These are phyloP conservation scores for Yarrowia osloensis DNA, from an alignment of 805 yeast genomes.

Conservation along the genomic window DNA sequence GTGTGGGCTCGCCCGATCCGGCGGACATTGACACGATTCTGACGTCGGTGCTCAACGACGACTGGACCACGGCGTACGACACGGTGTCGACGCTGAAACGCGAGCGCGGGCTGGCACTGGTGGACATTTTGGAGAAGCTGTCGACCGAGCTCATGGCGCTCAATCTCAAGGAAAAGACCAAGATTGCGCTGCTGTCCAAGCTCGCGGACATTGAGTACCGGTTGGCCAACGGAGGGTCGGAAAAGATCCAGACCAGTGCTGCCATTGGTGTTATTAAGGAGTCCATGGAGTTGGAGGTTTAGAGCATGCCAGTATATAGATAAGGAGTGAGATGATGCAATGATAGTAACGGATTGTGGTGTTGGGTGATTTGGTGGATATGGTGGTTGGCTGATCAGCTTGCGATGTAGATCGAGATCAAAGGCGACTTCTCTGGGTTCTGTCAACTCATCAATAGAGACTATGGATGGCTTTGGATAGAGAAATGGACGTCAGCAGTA, in stretches of 20 bases:
- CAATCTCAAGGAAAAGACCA: constrained; percentile 62
- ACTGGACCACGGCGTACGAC: constrained; percentile 76
- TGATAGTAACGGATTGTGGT: too few species aligned
- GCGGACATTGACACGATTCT: constrained; percentile 73
- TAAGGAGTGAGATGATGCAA: too few species aligned
- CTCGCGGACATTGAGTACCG: constrained; percentile 89
- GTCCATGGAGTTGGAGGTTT: constrained; percentile 55
- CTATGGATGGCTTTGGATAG: too few species aligned
- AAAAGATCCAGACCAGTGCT: constrained; percentile 85
- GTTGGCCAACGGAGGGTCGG: constrained; percentile 88
- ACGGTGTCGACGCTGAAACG: constrained; percentile 68
- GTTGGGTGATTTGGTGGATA: too few species aligned
- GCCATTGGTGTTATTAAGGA: constrained; percentile 81
- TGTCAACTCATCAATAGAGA: too few species aligned
- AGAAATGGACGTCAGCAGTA: too few species aligned
- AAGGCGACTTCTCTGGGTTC: too few species aligned
- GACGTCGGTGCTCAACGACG: constrained; percentile 77
- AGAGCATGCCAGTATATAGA: too few species aligned
- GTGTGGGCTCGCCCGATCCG: constrained; percentile 95
- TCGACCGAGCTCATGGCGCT: constrained; percentile 68
- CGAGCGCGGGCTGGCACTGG: constrained; percentile 81
- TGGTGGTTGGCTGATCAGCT: too few species aligned
- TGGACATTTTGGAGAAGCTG: constrained; percentile 79
- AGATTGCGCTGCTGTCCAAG: constrained; percentile 66
- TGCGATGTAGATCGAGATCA: too few species aligned